Conservation (phyloP, 2,329 filamentous ascomycete genomes). For the Colletotrichum sp. region DNA sequence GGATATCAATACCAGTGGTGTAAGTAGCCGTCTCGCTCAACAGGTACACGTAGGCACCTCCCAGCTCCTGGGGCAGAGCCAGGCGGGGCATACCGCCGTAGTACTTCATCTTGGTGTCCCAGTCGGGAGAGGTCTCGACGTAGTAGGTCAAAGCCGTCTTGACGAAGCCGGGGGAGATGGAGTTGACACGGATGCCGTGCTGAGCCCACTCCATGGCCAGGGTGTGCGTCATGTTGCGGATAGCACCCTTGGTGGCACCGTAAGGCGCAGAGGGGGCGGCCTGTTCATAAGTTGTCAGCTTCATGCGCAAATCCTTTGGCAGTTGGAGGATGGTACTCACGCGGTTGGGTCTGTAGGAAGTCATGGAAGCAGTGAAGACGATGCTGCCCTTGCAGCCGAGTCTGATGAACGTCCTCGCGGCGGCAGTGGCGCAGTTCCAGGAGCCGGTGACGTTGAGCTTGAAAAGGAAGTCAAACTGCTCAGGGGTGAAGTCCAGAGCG, state of each 20-base stretch:
- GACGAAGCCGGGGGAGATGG: conserved; percentile 48
- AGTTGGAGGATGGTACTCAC: too few species aligned
- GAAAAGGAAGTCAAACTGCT: conserved; percentile 10
- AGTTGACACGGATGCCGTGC: conserved; percentile 51
- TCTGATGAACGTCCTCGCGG: conserved; percentile 45
- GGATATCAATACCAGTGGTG: conserved; percentile 55
- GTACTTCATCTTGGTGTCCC: conserved; percentile 62
- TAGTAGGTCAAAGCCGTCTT: conserved; percentile 53
- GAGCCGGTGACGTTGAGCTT: conserved; percentile 52
- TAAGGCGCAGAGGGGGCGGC: conserved; percentile 57
- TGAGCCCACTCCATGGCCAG: conserved; percentile 54
- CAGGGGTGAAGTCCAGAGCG: conserved; percentile 42
- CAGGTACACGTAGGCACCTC: conserved; percentile 63
- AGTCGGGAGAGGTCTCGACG: conserved; percentile 57
- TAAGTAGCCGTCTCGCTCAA: conserved; percentile 55
- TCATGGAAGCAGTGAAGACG: conserved; percentile 53
- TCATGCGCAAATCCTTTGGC: too few species aligned
- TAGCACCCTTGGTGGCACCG: conserved; percentile 48
- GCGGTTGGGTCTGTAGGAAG: conserved; percentile 51
- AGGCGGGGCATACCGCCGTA: conserved; percentile 62
- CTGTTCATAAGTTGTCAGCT: too few species aligned
- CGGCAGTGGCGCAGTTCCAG: conserved; percentile 49
- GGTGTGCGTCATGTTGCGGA: conserved; percentile 43
- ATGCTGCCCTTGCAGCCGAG: conserved; percentile 37
- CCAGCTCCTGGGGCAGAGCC: conserved; percentile 57